Base-by-base conservation (phyloP, 2,329 filamentous ascomycete species). In the Emergomyces orientalis region DNA sequence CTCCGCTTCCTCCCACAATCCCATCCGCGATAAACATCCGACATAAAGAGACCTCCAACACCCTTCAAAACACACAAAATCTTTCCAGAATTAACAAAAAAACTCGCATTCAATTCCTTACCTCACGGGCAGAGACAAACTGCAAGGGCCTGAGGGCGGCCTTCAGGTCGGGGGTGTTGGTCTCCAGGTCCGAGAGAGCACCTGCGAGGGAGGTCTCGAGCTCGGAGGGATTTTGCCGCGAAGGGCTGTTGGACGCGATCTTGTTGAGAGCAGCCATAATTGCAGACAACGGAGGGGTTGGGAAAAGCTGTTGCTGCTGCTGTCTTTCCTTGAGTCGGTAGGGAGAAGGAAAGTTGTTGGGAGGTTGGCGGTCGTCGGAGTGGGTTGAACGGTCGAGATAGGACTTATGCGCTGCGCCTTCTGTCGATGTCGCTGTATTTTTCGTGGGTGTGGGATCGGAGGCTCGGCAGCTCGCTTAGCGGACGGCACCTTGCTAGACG, bases 181-280 rank as follows among this genome's bases (percentile, higher is more conserved):
- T 92, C 91, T 99, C 94, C 82, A 99, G 90, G 78, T 99, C 94
- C 85, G 89, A 95, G 71, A 99, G 90, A 83, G 94, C 94, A 82
- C 88, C 89, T 79, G 94, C 94, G 80, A 99, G 95, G 86, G 84
- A 90, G 81, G 86, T 88, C 90, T 99, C 94, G 74, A 97, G 88
- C 88, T 99, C 94, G 72, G 91, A 96, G 73, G 94, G 94, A 83
- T 88, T 95, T 80, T 89, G 86, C 85, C 91, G 87, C 82, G 93
- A 97, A 73, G 93, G 89, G 88, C 90, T 95, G 88, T 94, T 97
- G 79, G 87, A 81, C 79, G 92, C 91, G 81, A 97, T 97, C 91
- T 97, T 97, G 89, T 96, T 96, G 79, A 94, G 82, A 78, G 90
- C 84, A 81, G 89, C 83, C 85, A 87, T 87, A 76, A 74, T 85